A percentile compares a stretch with the other conserved stretches of the same genome.
phyloP scores from a whole-genome alignment of 1,284 basidiomycete genomes.

The Apiotrichum porosum region DNA sequence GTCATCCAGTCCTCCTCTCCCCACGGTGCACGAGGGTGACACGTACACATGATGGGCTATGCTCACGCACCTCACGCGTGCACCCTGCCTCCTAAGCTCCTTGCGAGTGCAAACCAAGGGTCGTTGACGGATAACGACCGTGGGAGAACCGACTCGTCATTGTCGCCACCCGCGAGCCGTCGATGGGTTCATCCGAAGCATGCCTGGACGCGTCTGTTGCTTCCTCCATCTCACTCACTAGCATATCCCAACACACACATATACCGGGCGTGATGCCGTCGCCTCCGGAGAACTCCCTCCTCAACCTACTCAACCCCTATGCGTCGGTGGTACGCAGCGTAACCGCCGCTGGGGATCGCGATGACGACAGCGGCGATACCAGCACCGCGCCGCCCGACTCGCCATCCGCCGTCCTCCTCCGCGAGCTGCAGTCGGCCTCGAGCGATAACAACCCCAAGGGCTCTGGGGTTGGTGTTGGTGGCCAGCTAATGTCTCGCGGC shows the following conservation, averaged over 20 bases:
- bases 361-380: not conserved
- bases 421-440: slow-evolving; percentile 31
- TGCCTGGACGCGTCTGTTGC: not conserved
- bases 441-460: not conserved
- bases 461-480: too few relatives aligned
- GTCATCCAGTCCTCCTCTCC: too few relatives aligned
- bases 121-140: not conserved
- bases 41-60: too few relatives aligned
- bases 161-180: not conserved
- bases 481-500: not conserved
- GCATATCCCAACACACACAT: not conserved
- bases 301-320: slow-evolving; percentile 76
- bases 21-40: too few relatives aligned
- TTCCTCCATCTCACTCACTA: not conserved
- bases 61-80: too few relatives aligned
- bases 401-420: slow-evolving; percentile 38
- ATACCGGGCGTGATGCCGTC: slow-evolving; percentile 9
- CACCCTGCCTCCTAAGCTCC: too few relatives aligned
- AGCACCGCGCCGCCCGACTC: slow-evolving; percentile 21
- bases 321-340: slow-evolving; percentile 53
- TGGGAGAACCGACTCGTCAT: not conserved
- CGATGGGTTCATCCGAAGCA: too few relatives aligned
- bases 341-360: not conserved
- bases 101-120: too few relatives aligned
- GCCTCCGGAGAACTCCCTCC: slow-evolving; percentile 51